These are phyloP conservation scores for Telopea speciosissima DNA, from an alignment of 177 flowering plant genomes.

Conservation along the genomic window DNA sequence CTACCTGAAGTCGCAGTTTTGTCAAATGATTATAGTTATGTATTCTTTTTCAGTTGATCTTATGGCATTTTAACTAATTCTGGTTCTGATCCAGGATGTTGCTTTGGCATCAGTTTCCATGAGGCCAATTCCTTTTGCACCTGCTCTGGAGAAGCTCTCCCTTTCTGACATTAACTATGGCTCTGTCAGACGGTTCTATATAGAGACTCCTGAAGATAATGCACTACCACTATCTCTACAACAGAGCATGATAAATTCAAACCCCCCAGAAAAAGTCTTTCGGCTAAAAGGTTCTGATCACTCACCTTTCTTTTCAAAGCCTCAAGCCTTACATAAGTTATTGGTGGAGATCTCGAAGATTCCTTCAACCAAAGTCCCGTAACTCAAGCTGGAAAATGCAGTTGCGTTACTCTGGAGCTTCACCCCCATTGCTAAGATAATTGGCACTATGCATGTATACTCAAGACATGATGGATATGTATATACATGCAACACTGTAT, in stretches of 20 bases:
- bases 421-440: not conserved
- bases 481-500: no score
- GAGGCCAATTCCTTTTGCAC: slow-evolving; percentile 88
- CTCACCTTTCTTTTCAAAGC: slow-evolving; percentile 97
- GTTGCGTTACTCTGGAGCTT: not conserved
- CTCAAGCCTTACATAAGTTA: slow-evolving; percentile 79
- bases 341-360: slow-evolving; percentile 72
- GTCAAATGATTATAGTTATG: not conserved
- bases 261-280: slow-evolving; percentile 75
- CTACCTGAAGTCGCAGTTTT: no score
- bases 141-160: slow-evolving; percentile 77
- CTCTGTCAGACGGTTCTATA: slow-evolving; percentile 71
- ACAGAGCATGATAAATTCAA: slow-evolving; percentile 56
- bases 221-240: slow-evolving; percentile 63
- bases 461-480: no score
- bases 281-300: slow-evolving; percentile 87
- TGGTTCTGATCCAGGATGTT: slow-evolving; percentile 52
- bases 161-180: slow-evolving; percentile 74
- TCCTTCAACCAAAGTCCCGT: slow-evolving; percentile 8
- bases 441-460: not conserved
- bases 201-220: slow-evolving; percentile 72
- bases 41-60: not conserved
- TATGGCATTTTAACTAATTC: not conserved
- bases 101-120: slow-evolving; percentile 91
- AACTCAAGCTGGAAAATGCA: slow-evolving; percentile 6